Conservation (phyloP, 331 rosid genomes). For the Saraca asoca region DNA sequence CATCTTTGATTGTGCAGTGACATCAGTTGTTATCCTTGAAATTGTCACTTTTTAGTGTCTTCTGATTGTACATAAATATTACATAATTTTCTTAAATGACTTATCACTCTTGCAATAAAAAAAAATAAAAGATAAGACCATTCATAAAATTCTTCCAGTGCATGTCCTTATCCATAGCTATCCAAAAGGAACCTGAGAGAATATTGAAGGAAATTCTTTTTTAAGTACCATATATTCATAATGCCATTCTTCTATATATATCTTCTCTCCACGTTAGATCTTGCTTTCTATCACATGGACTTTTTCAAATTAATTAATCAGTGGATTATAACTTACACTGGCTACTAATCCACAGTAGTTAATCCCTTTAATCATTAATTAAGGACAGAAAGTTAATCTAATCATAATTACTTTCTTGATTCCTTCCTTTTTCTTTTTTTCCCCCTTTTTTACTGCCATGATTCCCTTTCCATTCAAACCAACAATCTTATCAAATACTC, state of each 20-base stretch:
- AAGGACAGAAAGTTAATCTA: not conserved
- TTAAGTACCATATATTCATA: slow-evolving; percentile 24
- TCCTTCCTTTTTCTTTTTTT: not conserved
- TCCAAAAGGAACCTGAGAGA: slow-evolving; percentile 32
- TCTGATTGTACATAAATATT: no score
- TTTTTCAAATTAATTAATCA: slow-evolving; percentile 24
- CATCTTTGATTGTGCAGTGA: no score
- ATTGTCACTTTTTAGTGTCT: no score
- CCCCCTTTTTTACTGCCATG: no score
- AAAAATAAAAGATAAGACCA: not conserved
- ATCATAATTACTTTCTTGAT: not conserved
- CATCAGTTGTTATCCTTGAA: no score
- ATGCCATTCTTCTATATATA: slow-evolving; percentile 4
- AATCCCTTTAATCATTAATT: not conserved
- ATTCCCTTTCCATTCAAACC: not conserved
- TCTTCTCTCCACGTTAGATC: slow-evolving; percentile 27
- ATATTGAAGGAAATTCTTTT: not conserved
- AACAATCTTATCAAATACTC: not conserved
- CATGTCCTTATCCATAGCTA: slow-evolving; percentile 22
- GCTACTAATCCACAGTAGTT: not conserved
- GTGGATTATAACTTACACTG: not conserved
- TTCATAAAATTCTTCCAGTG: not conserved
- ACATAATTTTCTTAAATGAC: no score
- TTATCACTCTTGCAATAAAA: no score
- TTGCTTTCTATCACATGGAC: slow-evolving; percentile 35